Evolutionary conservation across 73 alveolate species (phyloP).

Genomic region (Paramecium octaurelia): DNA sequence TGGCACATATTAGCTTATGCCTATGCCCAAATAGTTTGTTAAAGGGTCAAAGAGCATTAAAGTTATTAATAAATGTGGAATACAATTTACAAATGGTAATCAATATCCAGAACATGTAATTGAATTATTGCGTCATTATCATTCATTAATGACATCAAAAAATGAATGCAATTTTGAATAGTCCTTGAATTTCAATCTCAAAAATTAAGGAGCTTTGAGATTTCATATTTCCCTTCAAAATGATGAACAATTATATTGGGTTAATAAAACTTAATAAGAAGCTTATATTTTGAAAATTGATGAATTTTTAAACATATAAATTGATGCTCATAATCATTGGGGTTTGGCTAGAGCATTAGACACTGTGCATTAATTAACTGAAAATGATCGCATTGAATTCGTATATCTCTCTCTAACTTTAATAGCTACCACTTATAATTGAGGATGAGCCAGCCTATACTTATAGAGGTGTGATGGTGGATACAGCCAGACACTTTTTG

Average conservation of each 20-base stretch:
- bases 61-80: not conserved
- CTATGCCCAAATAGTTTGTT: not conserved
- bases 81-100: not conserved
- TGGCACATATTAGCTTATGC: not conserved
- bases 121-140: constrained; percentile 11
- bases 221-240: not conserved
- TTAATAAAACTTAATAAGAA: not conserved
- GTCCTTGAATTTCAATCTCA: not conserved
- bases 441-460: constrained; percentile 76
- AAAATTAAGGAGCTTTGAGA: not conserved
- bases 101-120: not conserved
- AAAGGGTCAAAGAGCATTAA: not conserved
- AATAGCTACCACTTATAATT: constrained; percentile 64
- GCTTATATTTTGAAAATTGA: constrained; percentile 1
- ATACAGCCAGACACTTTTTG: constrained; percentile 80
- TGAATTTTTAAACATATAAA: not conserved
- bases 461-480: constrained; percentile 88
- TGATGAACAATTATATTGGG: not conserved
- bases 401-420: not conserved
- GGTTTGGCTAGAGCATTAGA: constrained; percentile 47
- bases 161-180: not conserved
- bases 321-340: constrained; percentile 42
- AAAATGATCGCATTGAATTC: not conserved
- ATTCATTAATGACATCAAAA: not conserved
- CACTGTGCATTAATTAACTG: constrained; percentile 37